A percentile compares a stretch with the other conserved stretches of the same genome.
Conservation (phyloP, 2,329 filamentous ascomycete genomes). For the Colletotrichum sp. region DNA sequence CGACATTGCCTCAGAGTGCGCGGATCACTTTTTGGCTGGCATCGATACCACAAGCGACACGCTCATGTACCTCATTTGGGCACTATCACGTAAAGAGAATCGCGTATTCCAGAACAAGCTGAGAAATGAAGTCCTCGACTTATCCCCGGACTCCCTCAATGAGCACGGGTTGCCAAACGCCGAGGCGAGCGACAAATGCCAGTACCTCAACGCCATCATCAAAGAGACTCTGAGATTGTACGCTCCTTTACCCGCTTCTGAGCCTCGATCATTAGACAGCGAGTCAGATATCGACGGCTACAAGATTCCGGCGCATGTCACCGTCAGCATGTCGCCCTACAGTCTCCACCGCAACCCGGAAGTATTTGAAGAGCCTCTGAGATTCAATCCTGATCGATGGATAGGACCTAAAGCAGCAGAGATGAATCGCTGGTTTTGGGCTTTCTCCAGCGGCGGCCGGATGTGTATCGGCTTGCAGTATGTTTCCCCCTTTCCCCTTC, state of each 20-base stretch:
- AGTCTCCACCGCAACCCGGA: not conserved
- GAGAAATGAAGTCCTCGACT: not conserved
- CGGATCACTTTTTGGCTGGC: not conserved
- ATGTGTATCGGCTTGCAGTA: not conserved
- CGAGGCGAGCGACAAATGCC: not conserved
- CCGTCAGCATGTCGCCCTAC: not conserved
- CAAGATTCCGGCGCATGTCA: not conserved
- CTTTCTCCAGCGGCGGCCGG: not conserved
- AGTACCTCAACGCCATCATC: not conserved
- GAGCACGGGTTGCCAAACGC: not conserved
- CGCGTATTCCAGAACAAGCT: not conserved
- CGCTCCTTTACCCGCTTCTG: fast-evolving
- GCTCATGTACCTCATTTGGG: not conserved
- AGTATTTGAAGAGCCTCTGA: not conserved
- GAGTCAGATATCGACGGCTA: not conserved
- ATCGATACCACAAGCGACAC: not conserved
- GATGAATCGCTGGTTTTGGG: not conserved
- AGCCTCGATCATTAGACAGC: fast-evolving
- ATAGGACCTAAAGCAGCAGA: not conserved
- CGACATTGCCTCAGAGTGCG: not conserved
- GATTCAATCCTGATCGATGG: not conserved
- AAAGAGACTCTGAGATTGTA: not conserved
- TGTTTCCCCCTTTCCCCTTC: not conserved
- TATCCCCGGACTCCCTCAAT: fast-evolving
- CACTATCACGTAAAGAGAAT: not conserved